Evolutionary conservation across 2,329 filamentous ascomycete genomes (phyloP).

Genomic region (Bisporella sp.): DNA sequence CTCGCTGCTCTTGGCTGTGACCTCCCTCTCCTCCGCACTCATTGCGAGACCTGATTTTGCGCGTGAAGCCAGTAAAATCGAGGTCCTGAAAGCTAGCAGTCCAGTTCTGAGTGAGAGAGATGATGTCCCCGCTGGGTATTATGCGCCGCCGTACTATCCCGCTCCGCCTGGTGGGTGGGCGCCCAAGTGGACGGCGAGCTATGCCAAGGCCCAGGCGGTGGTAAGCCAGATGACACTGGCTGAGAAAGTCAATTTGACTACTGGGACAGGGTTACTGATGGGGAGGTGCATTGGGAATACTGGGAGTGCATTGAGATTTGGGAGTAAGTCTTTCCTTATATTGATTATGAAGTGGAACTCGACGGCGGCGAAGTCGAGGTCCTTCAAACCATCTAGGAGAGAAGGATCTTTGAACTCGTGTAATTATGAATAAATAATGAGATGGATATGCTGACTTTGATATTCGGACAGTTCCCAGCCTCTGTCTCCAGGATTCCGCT

Average conservation of each 20-base stretch:
- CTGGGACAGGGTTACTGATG: constrained; percentile 66
- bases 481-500: constrained; percentile 67
- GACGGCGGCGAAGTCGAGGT: no score
- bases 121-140: constrained; percentile 20
- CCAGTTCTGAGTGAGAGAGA: not conserved
- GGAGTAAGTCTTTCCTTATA: constrained; percentile 29
- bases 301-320: constrained; percentile 61
- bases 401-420: no score
- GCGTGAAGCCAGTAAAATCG: not conserved
- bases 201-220: constrained; percentile 58
- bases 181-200: constrained; percentile 56
- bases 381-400: no score
- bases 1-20: no score
- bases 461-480: constrained; percentile 43
- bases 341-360: no score
- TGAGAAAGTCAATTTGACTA: constrained; percentile 73
- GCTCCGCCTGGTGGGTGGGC: constrained; percentile 47
- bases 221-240: constrained; percentile 73
- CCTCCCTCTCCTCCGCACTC: no score
- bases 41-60: not conserved
- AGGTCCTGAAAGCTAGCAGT: not conserved
- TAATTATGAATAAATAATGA: no score
- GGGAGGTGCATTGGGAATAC: constrained; percentile 69
- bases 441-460: no score
- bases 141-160: constrained; percentile 24